Percentiles rank a stretch among this genome's conserved stretches.
Conservation (phyloP, 2,329 filamentous ascomycete genomes). For the Dactylellina drechsleri region DNA sequence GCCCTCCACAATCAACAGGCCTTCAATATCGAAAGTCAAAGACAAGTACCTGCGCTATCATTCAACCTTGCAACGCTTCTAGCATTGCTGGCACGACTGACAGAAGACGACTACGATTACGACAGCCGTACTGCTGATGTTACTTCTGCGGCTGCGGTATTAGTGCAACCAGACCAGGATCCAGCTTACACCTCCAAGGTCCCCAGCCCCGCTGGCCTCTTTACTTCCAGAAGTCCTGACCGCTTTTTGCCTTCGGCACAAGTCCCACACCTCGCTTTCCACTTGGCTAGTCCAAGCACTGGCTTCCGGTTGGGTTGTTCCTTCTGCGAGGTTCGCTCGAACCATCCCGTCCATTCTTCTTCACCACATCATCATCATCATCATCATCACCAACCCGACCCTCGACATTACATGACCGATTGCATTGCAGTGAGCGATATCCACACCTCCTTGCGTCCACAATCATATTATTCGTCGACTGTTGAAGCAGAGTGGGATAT, state of each 20-base stretch:
- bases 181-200: slow-evolving; percentile 26
- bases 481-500: slow-evolving; percentile 24
- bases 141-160: slow-evolving; percentile 36
- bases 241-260: slow-evolving; percentile 23
- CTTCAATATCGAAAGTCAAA: slow-evolving; percentile 6
- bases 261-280: slow-evolving; percentile 11
- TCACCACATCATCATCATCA: slow-evolving; percentile 41
- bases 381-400: slow-evolving; percentile 34
- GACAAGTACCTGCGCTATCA: slow-evolving; percentile 36
- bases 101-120: neutral
- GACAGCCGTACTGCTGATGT: slow-evolving; percentile 10
- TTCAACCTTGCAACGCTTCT: slow-evolving; percentile 29
- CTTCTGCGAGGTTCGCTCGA: slow-evolving; percentile 32
- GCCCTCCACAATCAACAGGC: slow-evolving; percentile 21
- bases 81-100: slow-evolving; percentile 26
- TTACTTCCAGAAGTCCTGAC: slow-evolving; percentile 26
- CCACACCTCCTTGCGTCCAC: slow-evolving; percentile 34
- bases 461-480: slow-evolving; percentile 44
- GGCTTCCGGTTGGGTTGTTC: slow-evolving; percentile 32
- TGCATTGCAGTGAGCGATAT: slow-evolving; percentile 52
- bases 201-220: slow-evolving; percentile 12
- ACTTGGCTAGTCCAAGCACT: slow-evolving; percentile 10
- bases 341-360: slow-evolving; percentile 17
- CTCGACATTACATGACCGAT: slow-evolving; percentile 54
- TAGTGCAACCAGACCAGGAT: slow-evolving; percentile 47